phyloP scores from a whole-genome alignment of 148 eudicot genomes.

The Camellia granthamiana region DNA sequence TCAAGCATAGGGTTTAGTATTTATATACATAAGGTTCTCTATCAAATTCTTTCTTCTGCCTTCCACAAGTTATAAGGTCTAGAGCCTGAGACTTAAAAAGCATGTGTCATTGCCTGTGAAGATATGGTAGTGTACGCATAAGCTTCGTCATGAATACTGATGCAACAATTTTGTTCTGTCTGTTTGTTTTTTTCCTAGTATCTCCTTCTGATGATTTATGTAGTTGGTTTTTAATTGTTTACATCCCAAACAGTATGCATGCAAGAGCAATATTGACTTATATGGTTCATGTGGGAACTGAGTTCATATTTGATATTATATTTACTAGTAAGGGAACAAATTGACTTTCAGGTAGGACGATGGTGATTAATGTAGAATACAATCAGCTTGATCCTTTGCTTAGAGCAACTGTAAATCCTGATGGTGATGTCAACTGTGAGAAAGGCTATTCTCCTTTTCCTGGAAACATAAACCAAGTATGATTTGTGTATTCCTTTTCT shows the following conservation, averaged over 20 bases:
- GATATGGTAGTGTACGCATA: not conserved
- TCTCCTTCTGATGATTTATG: too few species aligned
- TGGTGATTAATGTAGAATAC: constrained; percentile 99
- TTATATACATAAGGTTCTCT: not conserved
- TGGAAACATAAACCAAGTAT: constrained; percentile 95
- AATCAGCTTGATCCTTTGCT: constrained; percentile 98
- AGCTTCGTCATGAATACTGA: not conserved
- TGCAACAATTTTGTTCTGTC: not conserved
- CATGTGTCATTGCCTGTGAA: not conserved
- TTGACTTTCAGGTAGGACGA: constrained; percentile 61
- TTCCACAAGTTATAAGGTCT: not conserved
- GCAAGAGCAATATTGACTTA: not conserved
- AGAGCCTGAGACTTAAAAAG: not conserved
- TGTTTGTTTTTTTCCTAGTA: not conserved
- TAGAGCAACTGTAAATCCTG: constrained; percentile 82
- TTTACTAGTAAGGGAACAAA: constrained; percentile 16
- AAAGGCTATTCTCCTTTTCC: constrained; percentile 98
- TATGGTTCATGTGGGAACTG: not conserved
- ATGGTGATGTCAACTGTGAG: constrained; percentile 90
- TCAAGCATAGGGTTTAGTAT: not conserved
- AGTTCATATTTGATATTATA: not conserved
- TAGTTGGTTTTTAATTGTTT: not conserved
- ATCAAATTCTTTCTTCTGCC: not conserved
- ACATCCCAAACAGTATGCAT: not conserved
- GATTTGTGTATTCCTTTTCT: not conserved